Conservation (phyloP, 768 basidiomycete genomes). For the Tubosaeta sp. region DNA sequence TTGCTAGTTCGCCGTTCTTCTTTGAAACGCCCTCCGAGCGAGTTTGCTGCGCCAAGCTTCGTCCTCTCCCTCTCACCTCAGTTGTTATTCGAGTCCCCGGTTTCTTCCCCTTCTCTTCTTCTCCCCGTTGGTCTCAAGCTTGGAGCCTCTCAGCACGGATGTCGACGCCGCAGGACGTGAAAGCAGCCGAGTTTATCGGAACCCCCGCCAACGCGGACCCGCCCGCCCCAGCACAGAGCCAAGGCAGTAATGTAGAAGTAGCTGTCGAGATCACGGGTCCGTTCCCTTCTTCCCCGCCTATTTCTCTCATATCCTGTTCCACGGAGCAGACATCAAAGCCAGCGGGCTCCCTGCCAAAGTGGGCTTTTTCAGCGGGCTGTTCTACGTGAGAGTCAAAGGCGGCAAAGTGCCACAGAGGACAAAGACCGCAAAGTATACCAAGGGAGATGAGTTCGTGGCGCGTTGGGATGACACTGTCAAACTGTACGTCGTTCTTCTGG, state of each 20-base stretch:
- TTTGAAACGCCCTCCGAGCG: background rate
- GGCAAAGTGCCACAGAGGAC: constrained; percentile 26
- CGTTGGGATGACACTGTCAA: constrained; percentile 25
- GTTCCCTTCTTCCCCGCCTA: background rate
- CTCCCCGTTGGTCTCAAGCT: background rate
- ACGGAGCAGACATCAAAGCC: constrained; percentile 29
- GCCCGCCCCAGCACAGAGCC: background rate
- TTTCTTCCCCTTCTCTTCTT: background rate
- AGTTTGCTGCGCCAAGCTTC: background rate
- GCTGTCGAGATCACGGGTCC: constrained; percentile 28
- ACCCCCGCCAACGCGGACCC: background rate
- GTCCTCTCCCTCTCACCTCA: background rate
- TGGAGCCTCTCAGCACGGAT: constrained; percentile 1
- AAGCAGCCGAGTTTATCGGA: background rate
- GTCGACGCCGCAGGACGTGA: constrained; percentile 9
- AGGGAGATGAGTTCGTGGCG: constrained; percentile 27
- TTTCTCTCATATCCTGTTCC: background rate
- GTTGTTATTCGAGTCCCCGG: background rate
- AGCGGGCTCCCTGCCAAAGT: constrained; percentile 32
- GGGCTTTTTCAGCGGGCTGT: constrained; percentile 27
- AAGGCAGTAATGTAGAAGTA: constrained; percentile 14
- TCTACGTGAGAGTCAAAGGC: constrained; percentile 28
- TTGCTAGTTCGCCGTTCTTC: background rate
- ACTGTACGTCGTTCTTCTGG: constrained; percentile 9
- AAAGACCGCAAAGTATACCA: constrained; percentile 23